Percentiles rank a stretch among this genome's conserved stretches.
Conservation (phyloP, 2,329 filamentous ascomycete species). For the Fusarium poae region DNA sequence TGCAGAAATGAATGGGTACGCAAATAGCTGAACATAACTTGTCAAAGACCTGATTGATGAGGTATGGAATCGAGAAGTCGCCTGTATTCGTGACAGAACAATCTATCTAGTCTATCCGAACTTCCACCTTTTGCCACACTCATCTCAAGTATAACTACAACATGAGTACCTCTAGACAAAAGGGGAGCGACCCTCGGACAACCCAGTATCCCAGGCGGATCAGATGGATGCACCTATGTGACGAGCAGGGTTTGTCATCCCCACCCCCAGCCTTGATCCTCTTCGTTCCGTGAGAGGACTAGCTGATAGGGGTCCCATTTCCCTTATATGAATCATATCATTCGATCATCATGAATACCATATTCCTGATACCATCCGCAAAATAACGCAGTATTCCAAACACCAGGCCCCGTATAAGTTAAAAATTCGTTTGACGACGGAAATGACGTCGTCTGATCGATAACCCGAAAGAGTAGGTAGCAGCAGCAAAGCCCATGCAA, state of each 20-base stretch:
- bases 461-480: slow-evolving; percentile 23
- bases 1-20: background rate
- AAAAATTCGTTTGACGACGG: slow-evolving; percentile 16
- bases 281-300: slow-evolving; percentile 3
- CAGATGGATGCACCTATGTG: slow-evolving; percentile 8
- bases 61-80: background rate
- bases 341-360: slow-evolving; percentile 38
- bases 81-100: slow-evolving; percentile 10
- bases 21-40: background rate
- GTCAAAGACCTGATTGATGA: background rate
- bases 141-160: slow-evolving; percentile 6
- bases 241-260: slow-evolving; percentile 5
- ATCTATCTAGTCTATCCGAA: slow-evolving; percentile 25
- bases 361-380: slow-evolving; percentile 31
- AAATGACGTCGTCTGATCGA: slow-evolving; percentile 29
- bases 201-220: slow-evolving; percentile 16
- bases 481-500: slow-evolving; percentile 29
- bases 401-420: slow-evolving; percentile 43
- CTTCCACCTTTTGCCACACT: slow-evolving; percentile 14
- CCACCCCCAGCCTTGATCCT: background rate
- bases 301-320: slow-evolving; percentile 10
- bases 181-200: slow-evolving; percentile 32
- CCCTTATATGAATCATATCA: slow-evolving; percentile 18
- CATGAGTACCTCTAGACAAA: slow-evolving; percentile 3
- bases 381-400: slow-evolving; percentile 40